Percentiles rank a stretch among this genome's conserved stretches.
These are phyloP conservation scores for Bertia moriformis DNA, from an alignment of 2,329 filamentous ascomycete species.

Conservation along the genomic window DNA sequence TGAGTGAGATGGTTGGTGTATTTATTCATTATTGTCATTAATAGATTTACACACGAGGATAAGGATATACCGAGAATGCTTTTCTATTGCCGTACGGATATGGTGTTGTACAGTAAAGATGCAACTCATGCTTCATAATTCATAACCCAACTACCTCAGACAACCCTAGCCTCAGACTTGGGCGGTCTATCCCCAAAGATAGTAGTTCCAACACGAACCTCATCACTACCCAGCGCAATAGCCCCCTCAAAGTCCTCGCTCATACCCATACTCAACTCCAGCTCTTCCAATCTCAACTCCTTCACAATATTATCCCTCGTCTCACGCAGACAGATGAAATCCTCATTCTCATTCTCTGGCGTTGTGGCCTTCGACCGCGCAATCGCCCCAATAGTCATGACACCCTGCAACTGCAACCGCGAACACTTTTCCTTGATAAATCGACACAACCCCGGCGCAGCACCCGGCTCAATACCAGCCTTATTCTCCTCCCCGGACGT, in stretches of 20 bases:
- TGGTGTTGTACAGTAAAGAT: no score
- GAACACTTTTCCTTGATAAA: conserved; percentile 60
- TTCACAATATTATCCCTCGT: conserved; percentile 56
- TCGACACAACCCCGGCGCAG: conserved; percentile 49
- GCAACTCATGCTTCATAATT: no score
- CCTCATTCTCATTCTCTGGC: conserved; percentile 73
- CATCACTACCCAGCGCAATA: conserved; percentile 66
- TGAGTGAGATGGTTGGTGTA: no score
- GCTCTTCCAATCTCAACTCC: conserved; percentile 38
- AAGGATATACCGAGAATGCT: no score
- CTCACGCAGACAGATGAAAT: conserved; percentile 58
- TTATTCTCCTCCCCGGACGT: conserved; percentile 80
- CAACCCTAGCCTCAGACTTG: conserved; percentile 65
- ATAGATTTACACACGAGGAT: no score
- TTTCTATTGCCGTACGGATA: no score
- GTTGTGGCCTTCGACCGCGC: conserved; percentile 62
- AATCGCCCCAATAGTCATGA: conserved; percentile 98
- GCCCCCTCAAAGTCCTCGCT: conserved; percentile 90
- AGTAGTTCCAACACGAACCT: conserved; percentile 83
- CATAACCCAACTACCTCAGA: conserved; percentile 11
- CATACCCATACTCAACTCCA: conserved; percentile 98
- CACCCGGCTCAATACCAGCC: conserved; percentile 61
- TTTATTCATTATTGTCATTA: no score
- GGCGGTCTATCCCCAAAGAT: conserved; percentile 78
- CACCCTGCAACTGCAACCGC: conserved; percentile 58